Base-by-base conservation (phyloP, 129 eudicot species). In the Saussurea involucrata region DNA sequence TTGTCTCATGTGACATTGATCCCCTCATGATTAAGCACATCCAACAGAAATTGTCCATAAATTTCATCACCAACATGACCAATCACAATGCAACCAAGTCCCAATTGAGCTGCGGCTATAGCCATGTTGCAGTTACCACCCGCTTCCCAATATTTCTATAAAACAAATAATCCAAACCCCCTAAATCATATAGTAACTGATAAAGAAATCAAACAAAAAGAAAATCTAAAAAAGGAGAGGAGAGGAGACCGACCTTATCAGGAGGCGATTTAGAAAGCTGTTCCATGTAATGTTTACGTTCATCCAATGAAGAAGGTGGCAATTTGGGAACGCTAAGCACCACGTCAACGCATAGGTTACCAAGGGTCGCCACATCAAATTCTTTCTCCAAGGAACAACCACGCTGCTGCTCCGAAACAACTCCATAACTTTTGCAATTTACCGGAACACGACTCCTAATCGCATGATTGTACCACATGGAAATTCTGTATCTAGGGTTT, bases 51-150 rank as follows among this genome's bases (percentile, higher is more conserved):
- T 6, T 72, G 37, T 11, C 99, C 99, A 72, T 95, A 90, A 44
- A 92, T 84, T 69, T 95, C 99, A 80, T 85, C 79, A 77, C 99
- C 99, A n/a, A 95, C 88, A 77, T 92, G 96, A 78, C 97, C 97
- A 72, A 95, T 80, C 4, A 87, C 74, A 29, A 76, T 72, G 66
- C 96, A 93, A 7, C 78, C 81, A 73, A 95, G 96, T 36, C 99
- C 97, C 68, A 95, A 81, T 72, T 97, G 90, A 31, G 99, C 92
- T 80, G 97, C 96, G 61, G 99, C 99, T 87, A 95, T 95, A 75
- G 92, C 97, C 90, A 90, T 88, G 79, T 92, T 95, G 89, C 96
- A 90, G 81, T 89, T 90, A 24, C 99, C 99, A 76, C 99, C 99
- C 58, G 99, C 99, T 88, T 95, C 99, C 99, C 99, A 95, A 76